phyloP scores from a whole-genome alignment of 768 basidiomycete genomes.

The Suillus lakei region DNA sequence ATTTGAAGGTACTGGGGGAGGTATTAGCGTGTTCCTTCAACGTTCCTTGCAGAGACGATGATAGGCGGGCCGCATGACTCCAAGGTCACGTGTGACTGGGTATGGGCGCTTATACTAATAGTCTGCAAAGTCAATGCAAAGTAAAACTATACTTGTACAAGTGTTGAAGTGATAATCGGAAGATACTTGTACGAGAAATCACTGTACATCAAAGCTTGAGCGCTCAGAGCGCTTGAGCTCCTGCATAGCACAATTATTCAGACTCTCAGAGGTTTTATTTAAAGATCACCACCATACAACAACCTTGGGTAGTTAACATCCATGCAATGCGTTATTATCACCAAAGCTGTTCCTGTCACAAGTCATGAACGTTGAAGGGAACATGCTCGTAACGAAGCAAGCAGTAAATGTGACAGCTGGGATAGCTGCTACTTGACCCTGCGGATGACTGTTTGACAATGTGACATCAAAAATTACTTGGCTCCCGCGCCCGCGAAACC shows the following conservation, averaged over 20 bases:
- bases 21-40: conserved; percentile 1
- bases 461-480: background rate
- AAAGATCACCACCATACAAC: no score
- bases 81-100: background rate
- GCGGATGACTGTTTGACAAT: background rate
- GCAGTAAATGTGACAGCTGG: background rate
- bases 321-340: background rate
- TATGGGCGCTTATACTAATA: no score
- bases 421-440: background rate
- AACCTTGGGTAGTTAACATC: no score
- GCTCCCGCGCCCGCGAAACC: conserved; percentile 4
- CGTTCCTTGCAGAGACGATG: background rate
- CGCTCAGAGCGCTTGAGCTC: no score
- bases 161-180: no score
- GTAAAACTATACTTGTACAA: no score
- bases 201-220: no score
- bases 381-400: background rate
- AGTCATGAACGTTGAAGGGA: background rate
- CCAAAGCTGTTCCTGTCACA: background rate
- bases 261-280: no score
- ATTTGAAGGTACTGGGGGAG: background rate
- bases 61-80: background rate
- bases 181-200: no score
- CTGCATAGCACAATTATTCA: no score
- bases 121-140: no score